Conservation (phyloP, 805 yeast genomes). For the Danielia reshetovae region DNA sequence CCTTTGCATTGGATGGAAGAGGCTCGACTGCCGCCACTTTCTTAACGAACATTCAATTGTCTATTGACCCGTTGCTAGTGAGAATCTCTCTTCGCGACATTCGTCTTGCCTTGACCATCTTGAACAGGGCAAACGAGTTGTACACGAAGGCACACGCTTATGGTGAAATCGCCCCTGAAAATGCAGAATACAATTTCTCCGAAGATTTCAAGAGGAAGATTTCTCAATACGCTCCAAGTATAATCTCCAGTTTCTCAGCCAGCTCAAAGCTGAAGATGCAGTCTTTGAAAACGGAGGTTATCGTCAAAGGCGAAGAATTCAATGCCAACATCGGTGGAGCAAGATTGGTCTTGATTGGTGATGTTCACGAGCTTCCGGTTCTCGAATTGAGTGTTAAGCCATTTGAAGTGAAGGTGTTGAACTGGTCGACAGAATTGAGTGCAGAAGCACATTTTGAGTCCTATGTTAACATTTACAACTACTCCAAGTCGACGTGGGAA, state of each 20-base stretch:
- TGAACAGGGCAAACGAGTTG: constrained; percentile 64
- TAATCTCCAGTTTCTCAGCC: constrained; percentile 48
- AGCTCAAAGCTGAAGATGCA: constrained; percentile 11
- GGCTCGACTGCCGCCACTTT: constrained; percentile 57
- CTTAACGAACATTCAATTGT: constrained; percentile 60
- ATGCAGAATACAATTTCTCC: constrained; percentile 39
- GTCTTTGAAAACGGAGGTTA: constrained; percentile 21
- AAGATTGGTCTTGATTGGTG: constrained; percentile 81
- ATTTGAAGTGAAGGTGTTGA: constrained; percentile 61
- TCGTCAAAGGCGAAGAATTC: constrained; percentile 67
- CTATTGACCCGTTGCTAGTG: constrained; percentile 75
- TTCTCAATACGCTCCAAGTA: constrained; percentile 66
- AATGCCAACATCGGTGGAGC: constrained; percentile 67
- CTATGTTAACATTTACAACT: constrained; percentile 74
- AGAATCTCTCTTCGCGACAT: constrained; percentile 87
- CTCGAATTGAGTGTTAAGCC: constrained; percentile 71
- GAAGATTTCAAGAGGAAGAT: constrained; percentile 61
- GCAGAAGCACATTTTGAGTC: constrained; percentile 65
- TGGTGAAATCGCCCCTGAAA: constrained; percentile 14
- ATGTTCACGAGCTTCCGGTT: constrained; percentile 86
- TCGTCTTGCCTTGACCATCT: constrained; percentile 67
- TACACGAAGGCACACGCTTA: constrained; percentile 27
- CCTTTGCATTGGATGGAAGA: constrained; percentile 67
- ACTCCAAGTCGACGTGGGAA: constrained; percentile 91
- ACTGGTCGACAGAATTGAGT: constrained; percentile 84